Evolutionary conservation across 208 protist species (phyloP), one percentile per base, ranked within the genome.

Genomic region (Leishmania lainsoni): DNA sequence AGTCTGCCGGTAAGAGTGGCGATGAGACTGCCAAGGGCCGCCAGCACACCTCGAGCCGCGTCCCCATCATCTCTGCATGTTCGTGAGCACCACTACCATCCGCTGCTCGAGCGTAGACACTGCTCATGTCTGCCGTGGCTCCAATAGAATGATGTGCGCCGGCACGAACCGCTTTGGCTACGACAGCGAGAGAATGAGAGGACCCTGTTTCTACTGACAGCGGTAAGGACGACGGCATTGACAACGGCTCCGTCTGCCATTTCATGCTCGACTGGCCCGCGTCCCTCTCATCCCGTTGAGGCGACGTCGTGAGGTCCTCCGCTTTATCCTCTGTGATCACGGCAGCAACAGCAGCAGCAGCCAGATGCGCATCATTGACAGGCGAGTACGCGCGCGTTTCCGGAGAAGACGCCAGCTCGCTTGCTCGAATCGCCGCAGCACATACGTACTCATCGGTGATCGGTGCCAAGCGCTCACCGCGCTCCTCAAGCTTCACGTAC

Each of bases 41-140:
- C 82, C 82, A 85, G 61, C 61, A 69, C 78, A 79, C 82, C 54
- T 81, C 82, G 22, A 78, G 76, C 2, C 72, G 76, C 39, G 69
- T 52, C 63, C 59, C 59, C n/a, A 42, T 51, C 59, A 5, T 59
- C 39, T 22, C 61, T 48, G 81, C 74, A 58, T 12, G 29, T 20
- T 26, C 39, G 49, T 26, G 61, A 14, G 16, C 9, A 5, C 65
- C 66, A 51, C 45, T 9, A 63, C 45, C 76, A 26, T 1, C 12
- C 20, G 45, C 39, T 73, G 69, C 45, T 32, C 9, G 69, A 32
- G 6, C 45, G 45, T 73, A 20, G 22, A 52, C 22, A 2, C 39
- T 51, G 20, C 17, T 45, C 69, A 54, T 29, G 26, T 20, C 69
- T n/a, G 69, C 0, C 5, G 26, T 29, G 42, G 42, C 69, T 26